A percentile compares a stretch with the other conserved stretches of the same genome.
Evolutionary conservation across 371 early-diverging fungal species (phyloP).

Genomic region (Apophysomyces elegans): DNA sequence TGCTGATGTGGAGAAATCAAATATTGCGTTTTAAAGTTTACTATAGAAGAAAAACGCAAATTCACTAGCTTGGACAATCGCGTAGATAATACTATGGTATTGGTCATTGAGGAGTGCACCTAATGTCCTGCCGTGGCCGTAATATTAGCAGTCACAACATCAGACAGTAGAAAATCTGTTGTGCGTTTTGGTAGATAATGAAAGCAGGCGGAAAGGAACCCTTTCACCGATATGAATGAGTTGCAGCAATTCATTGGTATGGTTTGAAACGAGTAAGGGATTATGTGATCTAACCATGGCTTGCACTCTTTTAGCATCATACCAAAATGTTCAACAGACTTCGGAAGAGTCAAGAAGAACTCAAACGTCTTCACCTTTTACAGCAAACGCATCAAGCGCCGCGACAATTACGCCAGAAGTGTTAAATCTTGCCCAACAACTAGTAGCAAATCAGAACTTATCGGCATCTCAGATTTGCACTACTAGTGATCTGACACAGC

Average conservation of each 20-base stretch:
- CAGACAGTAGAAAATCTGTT: too few relatives aligned
- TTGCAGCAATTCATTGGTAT: slow-evolving; percentile 3
- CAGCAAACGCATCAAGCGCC: neutral
- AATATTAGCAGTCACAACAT: neutral
- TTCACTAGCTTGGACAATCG: too few relatives aligned
- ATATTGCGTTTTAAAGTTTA: too few relatives aligned
- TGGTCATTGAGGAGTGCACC: too few relatives aligned
- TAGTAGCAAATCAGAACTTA: neutral
- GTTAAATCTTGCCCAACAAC: neutral
- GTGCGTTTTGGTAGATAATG: neutral
- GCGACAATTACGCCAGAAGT: neutral
- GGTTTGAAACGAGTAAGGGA: neutral
- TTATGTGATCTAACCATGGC: neutral
- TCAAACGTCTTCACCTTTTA: neutral
- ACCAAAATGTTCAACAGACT: neutral
- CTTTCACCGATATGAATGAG: neutral
- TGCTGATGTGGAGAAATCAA: too few relatives aligned
- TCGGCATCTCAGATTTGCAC: neutral
- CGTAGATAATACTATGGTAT: too few relatives aligned
- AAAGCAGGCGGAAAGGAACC: neutral
- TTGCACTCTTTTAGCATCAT: neutral
- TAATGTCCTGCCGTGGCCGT: neutral
- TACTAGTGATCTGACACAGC: neutral
- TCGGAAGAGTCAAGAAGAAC: neutral
- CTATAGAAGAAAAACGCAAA: too few relatives aligned